Evolutionary conservation across 2,329 filamentous ascomycete species (phyloP), one percentile per base, ranked within the genome.

Genomic region (Fusarium succisae): DNA sequence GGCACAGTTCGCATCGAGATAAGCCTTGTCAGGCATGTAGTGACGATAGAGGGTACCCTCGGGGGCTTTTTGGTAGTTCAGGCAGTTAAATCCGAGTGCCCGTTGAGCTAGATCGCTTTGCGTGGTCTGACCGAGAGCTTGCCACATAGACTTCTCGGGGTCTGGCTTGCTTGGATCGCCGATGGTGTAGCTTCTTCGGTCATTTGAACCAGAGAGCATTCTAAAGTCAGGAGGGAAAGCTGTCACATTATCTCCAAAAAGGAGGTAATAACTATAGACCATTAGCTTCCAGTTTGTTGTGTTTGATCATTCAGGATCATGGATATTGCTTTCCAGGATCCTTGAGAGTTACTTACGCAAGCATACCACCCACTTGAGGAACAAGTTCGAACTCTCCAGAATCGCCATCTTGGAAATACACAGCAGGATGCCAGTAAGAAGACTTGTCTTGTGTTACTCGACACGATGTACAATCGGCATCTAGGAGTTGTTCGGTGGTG

Each of bases 71-170:
- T 77, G 78, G 80, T 98, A 98, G 89, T 98, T 92, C 69, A 99
- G 85, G 83, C 96, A 98, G 87, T 98, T 98, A 89, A 98, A 98
- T 8, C 96, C 96, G 35, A 98, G 78, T 15, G 95, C 94, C 70
- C 95, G 94, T 85, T 97, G 93, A 57, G 84, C 85, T 43, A 98
- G 88, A 59, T 91, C 89, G 22, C 83, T 82, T 84, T 97, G 95
- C 53, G 80, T 83, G 17, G 91, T 92, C 78, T 89, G 88, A 68
- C 92, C 89, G 10, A 90, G 84, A 5, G 83, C 80, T 30, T 83
- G 83, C 95, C 95, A 98, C 30, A 83, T 73, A 18, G 93, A 94
- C 83, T 94, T 94, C 69, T 84, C 83, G 6, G 90, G 86, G 73
- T 92, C 90, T 30, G 90, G 88, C 44, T 89, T 86, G 76, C 90